Evolutionary conservation across 2,329 filamentous ascomycete species (phyloP).

Genomic region (Eurotiales sp.): DNA sequence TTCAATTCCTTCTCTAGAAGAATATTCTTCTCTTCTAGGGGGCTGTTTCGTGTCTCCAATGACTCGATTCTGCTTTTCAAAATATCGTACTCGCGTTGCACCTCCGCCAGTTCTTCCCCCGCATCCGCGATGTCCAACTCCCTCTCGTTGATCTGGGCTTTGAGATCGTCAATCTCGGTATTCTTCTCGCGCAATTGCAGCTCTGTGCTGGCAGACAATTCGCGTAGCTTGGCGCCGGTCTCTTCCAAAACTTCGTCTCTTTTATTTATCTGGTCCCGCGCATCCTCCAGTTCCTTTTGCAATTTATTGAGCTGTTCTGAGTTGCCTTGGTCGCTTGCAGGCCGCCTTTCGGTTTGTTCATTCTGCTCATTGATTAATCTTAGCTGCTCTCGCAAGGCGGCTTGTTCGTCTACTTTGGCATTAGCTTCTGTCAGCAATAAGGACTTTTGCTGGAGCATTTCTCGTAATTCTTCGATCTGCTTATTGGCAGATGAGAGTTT

Average conservation of each 20-base stretch:
- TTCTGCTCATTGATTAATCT: constrained; percentile 26
- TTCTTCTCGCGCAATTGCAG: constrained; percentile 33
- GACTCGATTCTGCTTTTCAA: constrained; percentile 32
- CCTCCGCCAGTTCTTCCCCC: constrained; percentile 30
- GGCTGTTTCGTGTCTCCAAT: constrained; percentile 32
- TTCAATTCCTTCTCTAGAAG: constrained; percentile 34
- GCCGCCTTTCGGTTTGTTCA: constrained; percentile 23
- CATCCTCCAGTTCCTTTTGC: constrained; percentile 29
- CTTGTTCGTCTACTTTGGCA: constrained; percentile 21
- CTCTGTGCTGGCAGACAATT: constrained; percentile 30
- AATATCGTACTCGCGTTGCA: constrained; percentile 29
- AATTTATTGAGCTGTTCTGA: constrained; percentile 30
- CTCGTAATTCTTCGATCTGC: constrained; percentile 37
- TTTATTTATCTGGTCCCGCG: constrained; percentile 33
- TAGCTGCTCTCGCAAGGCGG: constrained; percentile 27
- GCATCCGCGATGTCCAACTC: constrained; percentile 33
- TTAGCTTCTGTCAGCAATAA: constrained; percentile 26
- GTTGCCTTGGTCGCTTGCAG: constrained; percentile 23
- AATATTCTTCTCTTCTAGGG: constrained; percentile 36
- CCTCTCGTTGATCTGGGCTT: constrained; percentile 31
- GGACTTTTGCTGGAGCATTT: constrained; percentile 33
- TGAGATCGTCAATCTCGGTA: constrained; percentile 34
- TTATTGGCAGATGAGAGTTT: constrained; percentile 34
- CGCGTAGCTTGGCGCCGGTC: constrained; percentile 28
- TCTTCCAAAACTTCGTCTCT: constrained; percentile 34